Conservation (phyloP, 2,329 filamentous ascomycete species). For the Cytospora paraplurivora region DNA sequence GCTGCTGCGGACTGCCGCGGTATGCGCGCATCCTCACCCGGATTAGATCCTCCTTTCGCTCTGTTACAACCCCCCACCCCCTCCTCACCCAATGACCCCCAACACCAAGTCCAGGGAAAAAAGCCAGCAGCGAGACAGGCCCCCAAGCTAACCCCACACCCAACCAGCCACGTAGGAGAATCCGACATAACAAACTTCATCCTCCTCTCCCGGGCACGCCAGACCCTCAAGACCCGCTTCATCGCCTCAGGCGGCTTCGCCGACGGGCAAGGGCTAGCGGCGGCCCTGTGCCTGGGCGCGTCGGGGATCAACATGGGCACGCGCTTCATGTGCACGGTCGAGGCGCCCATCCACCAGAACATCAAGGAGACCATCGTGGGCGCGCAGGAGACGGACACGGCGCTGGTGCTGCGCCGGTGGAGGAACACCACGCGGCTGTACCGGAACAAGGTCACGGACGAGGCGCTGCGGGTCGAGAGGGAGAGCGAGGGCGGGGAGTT, state of each 20-base stretch:
- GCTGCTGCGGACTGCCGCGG: neutral
- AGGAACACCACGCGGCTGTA: constrained; percentile 88
- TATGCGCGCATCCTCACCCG: neutral
- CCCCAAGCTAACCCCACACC: neutral
- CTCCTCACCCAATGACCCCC: neutral
- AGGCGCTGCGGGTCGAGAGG: constrained; percentile 80
- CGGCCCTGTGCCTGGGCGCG: constrained; percentile 85
- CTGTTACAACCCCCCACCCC: no score
- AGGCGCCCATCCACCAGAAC: constrained; percentile 88
- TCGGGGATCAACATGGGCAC: constrained; percentile 99
- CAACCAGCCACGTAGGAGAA: constrained; percentile 71
- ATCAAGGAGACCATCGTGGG: constrained; percentile 93
- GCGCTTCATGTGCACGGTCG: constrained; percentile 93
- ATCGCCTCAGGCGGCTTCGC: constrained; percentile 96
- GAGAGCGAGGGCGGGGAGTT: constrained; percentile 87
- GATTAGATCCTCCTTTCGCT: no score
- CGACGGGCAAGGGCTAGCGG: constrained; percentile 89
- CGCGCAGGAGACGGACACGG: constrained; percentile 87
- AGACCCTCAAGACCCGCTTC: constrained; percentile 83
- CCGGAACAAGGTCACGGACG: constrained; percentile 82
- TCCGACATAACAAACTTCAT: constrained; percentile 89
- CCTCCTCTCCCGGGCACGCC: constrained; percentile 80
- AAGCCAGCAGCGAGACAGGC: neutral
- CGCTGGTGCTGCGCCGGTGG: constrained; percentile 86
- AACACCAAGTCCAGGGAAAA: neutral